Evolutionary conservation across 352 stramenopile species (phyloP).

Genomic region (Pythium dissimile): DNA sequence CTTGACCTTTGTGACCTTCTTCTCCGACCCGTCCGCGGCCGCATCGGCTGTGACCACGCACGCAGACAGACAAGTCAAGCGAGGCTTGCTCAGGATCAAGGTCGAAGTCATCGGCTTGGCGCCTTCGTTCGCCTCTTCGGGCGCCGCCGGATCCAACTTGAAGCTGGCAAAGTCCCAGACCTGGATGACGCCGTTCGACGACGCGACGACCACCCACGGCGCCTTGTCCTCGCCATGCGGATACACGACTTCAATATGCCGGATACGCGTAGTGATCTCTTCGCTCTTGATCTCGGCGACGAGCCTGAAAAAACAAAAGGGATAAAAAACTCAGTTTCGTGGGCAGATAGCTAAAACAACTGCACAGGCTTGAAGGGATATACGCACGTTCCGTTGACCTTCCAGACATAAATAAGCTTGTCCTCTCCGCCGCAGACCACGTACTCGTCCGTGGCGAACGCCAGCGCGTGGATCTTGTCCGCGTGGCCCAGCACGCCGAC

Average conservation of each 20-base stretch:
- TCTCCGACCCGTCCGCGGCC: conserved; percentile 18
- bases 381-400: conserved; percentile 63
- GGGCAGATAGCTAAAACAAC: no score
- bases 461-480: conserved; percentile 73
- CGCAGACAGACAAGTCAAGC: conserved; percentile 69
- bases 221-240: conserved; percentile 47
- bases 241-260: conserved; percentile 73
- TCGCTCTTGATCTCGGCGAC: conserved; percentile 65
- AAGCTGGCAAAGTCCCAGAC: conserved; percentile 79
- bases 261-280: conserved; percentile 66
- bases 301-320: conserved; percentile 25
- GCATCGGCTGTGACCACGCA: conserved; percentile 37
- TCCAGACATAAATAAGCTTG: conserved; percentile 83
- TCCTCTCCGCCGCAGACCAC: conserved; percentile 77
- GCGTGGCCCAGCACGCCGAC: conserved; percentile 61
- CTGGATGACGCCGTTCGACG: conserved; percentile 70
- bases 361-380: no score
- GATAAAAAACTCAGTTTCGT: background rate
- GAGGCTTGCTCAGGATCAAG: conserved; percentile 63
- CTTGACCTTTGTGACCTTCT: conserved; percentile 34
- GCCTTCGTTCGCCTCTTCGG: conserved; percentile 53
- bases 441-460: conserved; percentile 72
- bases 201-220: conserved; percentile 72
- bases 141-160: conserved; percentile 38
- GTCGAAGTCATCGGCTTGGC: conserved; percentile 61